Base-by-base conservation (phyloP, 306 rosid genomes). In the Casuarina glauca region DNA sequence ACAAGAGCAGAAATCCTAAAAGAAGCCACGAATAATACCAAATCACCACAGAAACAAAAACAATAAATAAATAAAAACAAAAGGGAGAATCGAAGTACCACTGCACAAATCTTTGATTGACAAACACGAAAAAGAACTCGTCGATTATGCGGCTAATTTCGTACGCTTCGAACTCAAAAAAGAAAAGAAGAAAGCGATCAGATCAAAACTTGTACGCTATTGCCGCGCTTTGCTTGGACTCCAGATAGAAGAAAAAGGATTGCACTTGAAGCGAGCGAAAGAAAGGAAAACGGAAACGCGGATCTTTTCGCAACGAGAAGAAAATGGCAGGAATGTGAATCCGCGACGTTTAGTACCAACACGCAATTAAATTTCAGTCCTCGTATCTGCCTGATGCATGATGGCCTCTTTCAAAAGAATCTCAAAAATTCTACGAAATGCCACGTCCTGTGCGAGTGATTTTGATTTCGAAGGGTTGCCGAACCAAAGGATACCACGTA, bases 151-250 rank as follows among this genome's bases (percentile, higher is more conserved):
- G 38, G 57, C 42, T 6, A 74, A 63, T 43, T 57, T 70, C 51
- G 42, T 51, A 78, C 67, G 53, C 64, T 35, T 35, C 35, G 70
- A 61, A 61, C 8, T 0, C 1, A 41, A 2, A 5, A 20, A 42
- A 53, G 17, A 52, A 76, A 15, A 6, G 17, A 57, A 66, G 79
- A 72, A 76, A 2, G 79, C 10, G 74, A 26, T 49, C 19, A 41
- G 61, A 77, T 83, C 42, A 80, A 86, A 83, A 69, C 86, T 85
- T 74, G 71, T 41, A 87, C 87, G 78, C 48, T 84, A 76, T 64
- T 62, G 74, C 57, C 76, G 74, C 84, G 77, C 80, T 68, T 85
- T 77, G 93, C 89, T 89, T 87, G 69, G 75, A 89, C 84, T 88
- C 84, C 80, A 88, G 75, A 64, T 66, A 70, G 70, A 75, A 61